Base-by-base conservation (phyloP, 768 basidiomycete species). In the Porphyrellus cyaneotinctus region DNA sequence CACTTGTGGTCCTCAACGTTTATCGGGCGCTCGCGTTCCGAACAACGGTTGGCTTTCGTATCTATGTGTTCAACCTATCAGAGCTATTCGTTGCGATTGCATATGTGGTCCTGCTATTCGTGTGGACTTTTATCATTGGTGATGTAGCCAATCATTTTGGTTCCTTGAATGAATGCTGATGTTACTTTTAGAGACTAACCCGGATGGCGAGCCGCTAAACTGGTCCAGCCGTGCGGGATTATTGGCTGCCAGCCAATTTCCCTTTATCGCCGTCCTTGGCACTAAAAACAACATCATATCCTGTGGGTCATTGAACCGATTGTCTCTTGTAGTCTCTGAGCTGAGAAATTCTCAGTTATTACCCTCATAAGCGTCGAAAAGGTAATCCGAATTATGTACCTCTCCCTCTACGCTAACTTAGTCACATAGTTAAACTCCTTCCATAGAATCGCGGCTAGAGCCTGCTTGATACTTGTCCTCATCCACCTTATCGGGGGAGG, bases 381-480 rank as follows among this genome's bases (percentile, higher is more conserved):
- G 58, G 64, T 65, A 31, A 38, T 28, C 9, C 26, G 9, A 5
- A 28, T 28, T 28, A 28, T 9, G 9, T 9, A 28, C 26, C 9
- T 28, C 5, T 30, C 2, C 2, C 17, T 31, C 5, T 3, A 10
- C 23, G 23, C 39, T 51, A 10, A 53, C 28, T 51, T 13, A 5
- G 14, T 14, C 8, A 13, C 13, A 30, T 13, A 74, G 72, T 56
- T 74, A 20, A 72, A 74, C 49, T 64, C 69, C 32, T 23, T 72
- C 3, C 82, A 83, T 59, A 74, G 80, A 9, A 71, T 78, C 53
- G 61, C 67, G 3, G 75, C 78, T 3, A 73, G 82, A 15, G 68
- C 72, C 8, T 61, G 78, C 20, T 72, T 75, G 22, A 63, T 81
- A 33, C 52, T 82, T 8, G 59, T 75, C 7, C 81, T 78, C 75